Base-by-base conservation (phyloP, 257 asterid species). In the Cynanchum wilfordii region DNA sequence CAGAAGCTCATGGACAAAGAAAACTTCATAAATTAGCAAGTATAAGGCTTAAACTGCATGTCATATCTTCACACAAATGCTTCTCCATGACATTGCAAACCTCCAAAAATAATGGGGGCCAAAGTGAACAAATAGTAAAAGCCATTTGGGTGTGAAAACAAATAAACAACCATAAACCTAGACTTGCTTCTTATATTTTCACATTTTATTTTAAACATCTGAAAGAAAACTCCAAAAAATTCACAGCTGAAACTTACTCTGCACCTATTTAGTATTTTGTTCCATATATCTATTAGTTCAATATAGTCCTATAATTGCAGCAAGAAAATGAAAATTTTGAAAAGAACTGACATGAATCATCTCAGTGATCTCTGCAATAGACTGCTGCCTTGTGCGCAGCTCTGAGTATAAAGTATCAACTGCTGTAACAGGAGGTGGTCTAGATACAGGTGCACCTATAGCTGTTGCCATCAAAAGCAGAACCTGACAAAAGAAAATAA, bases 401-500 rank as follows among this genome's bases (percentile, higher is more conserved):
- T 95, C 96, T 22, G 62, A 51, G 22, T 95, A 80, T 75, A 83
- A 70, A 49, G 84, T 27, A 68, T 81, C 79, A 81, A 80, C 79
- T n/a, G 80, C 78, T 40, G 79, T 81, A 78, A 75, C 88, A 75
- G 84, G 73, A 69, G 65, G 81, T 74, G 84, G 82, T 77, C 86
- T 82, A 25, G 85, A 73, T 52, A 84, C 81, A 12, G 93, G 89
- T 44, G 75, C 78, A 80, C 87, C 85, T 80, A 92, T 80, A 78
- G 99, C 99, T 5, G 99, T 90, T 25, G 99, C 99, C 99, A 95
- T 90, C 89, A 95, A 81, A 80, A 95, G 84, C 73, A 95, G 81
- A 81, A 95, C 95, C 99, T 95, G 81, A 68, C 51, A 68, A 73
- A 49, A 71, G 24, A 76, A 69, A 45, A 75, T 58, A 17, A 66